Conservation (phyloP, 140 eudicot genomes). For the Senecio squalidus region DNA sequence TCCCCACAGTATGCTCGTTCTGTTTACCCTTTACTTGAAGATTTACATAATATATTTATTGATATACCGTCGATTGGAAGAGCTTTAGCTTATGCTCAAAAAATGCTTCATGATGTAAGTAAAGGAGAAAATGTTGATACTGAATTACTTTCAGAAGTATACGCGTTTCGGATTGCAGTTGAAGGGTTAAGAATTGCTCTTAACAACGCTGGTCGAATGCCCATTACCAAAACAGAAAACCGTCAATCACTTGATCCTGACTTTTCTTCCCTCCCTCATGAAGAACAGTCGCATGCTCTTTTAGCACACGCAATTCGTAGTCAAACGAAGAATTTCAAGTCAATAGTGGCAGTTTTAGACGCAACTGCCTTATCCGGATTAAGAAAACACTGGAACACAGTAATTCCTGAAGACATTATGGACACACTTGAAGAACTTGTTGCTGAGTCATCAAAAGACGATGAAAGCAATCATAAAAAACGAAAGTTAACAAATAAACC, state of each 20-base stretch:
- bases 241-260: slow-evolving; percentile 13
- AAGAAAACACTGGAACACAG: slow-evolving; percentile 71
- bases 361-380: slow-evolving; percentile 71
- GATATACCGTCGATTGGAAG: slow-evolving; percentile 63
- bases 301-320: slow-evolving; percentile 73
- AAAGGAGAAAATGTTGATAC: slow-evolving; percentile 52
- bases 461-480: slow-evolving; percentile 34
- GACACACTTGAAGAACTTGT: slow-evolving; percentile 56
- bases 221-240: slow-evolving; percentile 28
- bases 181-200: slow-evolving; percentile 86
- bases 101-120: slow-evolving; percentile 62
- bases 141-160: slow-evolving; percentile 58
- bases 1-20: slow-evolving; percentile 69
- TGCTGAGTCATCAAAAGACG: slow-evolving; percentile 31
- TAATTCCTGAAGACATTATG: slow-evolving; percentile 47
- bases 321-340: slow-evolving; percentile 56
- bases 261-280: slow-evolving; percentile 55
- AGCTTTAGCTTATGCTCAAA: slow-evolving; percentile 74
- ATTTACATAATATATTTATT: slow-evolving; percentile 52
- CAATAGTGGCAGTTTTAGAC: slow-evolving; percentile 76
- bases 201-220: slow-evolving; percentile 57
- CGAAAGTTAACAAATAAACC: slow-evolving; percentile 54
- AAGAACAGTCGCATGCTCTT: slow-evolving; percentile 82
- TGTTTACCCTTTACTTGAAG: slow-evolving; percentile 71
- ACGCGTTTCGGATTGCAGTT: slow-evolving; percentile 67